These are phyloP conservation scores for Vanrija sp. DNA, from an alignment of 1,284 basidiomycete genomes.

Conservation along the genomic window DNA sequence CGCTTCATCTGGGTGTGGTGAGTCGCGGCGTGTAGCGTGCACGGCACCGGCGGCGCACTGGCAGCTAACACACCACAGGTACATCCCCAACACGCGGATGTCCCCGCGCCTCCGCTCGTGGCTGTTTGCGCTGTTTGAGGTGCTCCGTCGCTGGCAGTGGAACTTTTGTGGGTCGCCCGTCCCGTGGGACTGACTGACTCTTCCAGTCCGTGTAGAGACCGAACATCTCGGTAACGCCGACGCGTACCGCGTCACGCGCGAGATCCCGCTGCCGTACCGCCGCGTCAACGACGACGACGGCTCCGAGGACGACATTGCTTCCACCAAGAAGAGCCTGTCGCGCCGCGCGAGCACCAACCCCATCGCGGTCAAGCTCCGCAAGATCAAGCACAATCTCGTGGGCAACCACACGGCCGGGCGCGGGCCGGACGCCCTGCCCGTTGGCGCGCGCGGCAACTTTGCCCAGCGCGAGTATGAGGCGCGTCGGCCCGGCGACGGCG, in stretches of 20 bases:
- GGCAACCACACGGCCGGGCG: constrained; percentile 17
- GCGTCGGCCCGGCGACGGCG: constrained; percentile 31
- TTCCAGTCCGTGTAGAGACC: constrained; percentile 46
- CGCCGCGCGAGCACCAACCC: not conserved
- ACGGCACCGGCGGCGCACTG: too few relatives aligned
- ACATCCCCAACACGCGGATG: constrained; percentile 56
- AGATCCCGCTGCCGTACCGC: constrained; percentile 43
- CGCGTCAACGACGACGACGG: constrained; percentile 19
- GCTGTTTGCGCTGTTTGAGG: constrained; percentile 68
- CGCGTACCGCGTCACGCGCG: constrained; percentile 33
- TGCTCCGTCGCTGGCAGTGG: constrained; percentile 81
- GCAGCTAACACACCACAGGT: constrained; percentile 39
- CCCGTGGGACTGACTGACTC: not conserved
- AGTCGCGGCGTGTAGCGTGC: constrained; percentile 2
- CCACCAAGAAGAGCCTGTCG: not conserved
- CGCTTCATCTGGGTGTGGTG: constrained; percentile 73
- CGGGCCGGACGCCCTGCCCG: constrained; percentile 34
- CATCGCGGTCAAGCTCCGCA: constrained; percentile 8
- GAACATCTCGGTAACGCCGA: constrained; percentile 49
- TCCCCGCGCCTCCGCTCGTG: constrained; percentile 62
- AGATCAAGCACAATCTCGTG: constrained; percentile 1
- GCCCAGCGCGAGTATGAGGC: constrained; percentile 42
- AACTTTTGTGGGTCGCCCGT: constrained; percentile 68
- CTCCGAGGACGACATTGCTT: constrained; percentile 17
- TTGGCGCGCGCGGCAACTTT: constrained; percentile 33